These are phyloP conservation scores for Diospyros kaki DNA, from an alignment of 148 eudicot genomes.

Conservation along the genomic window DNA sequence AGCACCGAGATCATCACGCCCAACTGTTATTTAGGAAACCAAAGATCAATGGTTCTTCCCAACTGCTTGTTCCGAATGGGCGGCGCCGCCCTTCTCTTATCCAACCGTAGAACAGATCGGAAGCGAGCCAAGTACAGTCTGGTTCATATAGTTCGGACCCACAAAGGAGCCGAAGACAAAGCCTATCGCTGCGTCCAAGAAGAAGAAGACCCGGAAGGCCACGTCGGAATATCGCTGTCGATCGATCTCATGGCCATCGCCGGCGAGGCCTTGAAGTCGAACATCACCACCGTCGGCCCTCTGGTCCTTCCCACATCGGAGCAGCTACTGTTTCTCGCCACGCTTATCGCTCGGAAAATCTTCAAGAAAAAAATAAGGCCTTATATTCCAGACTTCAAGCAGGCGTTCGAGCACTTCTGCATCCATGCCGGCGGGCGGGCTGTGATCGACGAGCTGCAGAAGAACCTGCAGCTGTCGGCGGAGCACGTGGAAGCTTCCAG, in stretches of 20 bases:
- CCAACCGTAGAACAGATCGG: conserved; percentile 17
- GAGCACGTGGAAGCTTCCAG: conserved; percentile 25
- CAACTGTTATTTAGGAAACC: conserved; percentile 17
- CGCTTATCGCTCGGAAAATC: conserved; percentile 17
- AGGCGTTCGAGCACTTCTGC: conserved; percentile 27
- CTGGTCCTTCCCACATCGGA: conserved; percentile 23
- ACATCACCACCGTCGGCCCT: conserved; percentile 24
- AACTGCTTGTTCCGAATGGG: conserved; percentile 26
- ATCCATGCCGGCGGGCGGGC: conserved; percentile 24
- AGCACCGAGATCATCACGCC: conserved; percentile 25
- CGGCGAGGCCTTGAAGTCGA: conserved; percentile 22
- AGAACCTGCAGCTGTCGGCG: conserved; percentile 16
- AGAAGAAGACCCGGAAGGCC: conserved; percentile 21
- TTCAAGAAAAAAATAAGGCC: conserved; percentile 15
- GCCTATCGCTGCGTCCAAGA: conserved; percentile 17
- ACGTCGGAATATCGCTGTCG: conserved; percentile 14
- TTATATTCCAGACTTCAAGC: conserved; percentile 24
- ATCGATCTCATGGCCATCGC: conserved; percentile 22
- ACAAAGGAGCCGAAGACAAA: conserved; percentile 21
- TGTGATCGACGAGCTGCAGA: conserved; percentile 22
- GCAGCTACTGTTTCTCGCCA: conserved; percentile 14
- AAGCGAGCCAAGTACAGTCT: conserved; percentile 21
- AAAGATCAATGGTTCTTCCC: conserved; percentile 27
- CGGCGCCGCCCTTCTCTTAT: conserved; percentile 21
- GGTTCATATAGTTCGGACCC: conserved; percentile 18